Conservation (phyloP, 208 protist genomes). For the Tritrichomonas musculus region DNA sequence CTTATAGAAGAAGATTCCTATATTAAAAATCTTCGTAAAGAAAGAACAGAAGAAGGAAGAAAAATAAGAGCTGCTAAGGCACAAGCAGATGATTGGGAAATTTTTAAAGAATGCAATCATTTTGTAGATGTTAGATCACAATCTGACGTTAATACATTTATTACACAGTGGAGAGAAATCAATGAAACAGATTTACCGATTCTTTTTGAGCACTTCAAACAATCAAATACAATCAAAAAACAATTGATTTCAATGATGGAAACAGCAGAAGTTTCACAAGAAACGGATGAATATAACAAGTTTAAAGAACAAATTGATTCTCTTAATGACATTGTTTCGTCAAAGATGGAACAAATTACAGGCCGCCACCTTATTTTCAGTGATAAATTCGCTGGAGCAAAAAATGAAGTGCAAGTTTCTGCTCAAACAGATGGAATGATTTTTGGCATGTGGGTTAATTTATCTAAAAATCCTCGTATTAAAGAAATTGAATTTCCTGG, state of each 20-base stretch:
- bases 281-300: neutral
- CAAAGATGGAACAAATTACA: conserved; percentile 4
- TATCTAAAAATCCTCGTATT: conserved; percentile 10
- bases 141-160: conserved; percentile 26
- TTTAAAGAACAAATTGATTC: neutral
- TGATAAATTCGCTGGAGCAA: neutral
- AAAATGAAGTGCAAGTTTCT: neutral
- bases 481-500: neutral
- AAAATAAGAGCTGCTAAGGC: neutral
- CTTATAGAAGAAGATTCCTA: neutral
- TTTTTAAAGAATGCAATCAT: neutral
- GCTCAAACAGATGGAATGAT: neutral
- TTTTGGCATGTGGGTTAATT: conserved; percentile 13
- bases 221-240: neutral
- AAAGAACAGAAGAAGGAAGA: neutral
- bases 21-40: neutral
- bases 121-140: neutral
- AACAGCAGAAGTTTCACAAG: neutral
- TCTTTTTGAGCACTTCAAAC: neutral
- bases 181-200: neutral
- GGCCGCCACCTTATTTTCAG: neutral
- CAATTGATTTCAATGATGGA: neutral
- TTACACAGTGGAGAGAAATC: neutral
- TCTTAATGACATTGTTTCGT: neutral
- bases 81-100: neutral